Evolutionary conservation across 306 rosid species (phyloP), one percentile per base, ranked within the genome.

Genomic region (Vigna mungo): DNA sequence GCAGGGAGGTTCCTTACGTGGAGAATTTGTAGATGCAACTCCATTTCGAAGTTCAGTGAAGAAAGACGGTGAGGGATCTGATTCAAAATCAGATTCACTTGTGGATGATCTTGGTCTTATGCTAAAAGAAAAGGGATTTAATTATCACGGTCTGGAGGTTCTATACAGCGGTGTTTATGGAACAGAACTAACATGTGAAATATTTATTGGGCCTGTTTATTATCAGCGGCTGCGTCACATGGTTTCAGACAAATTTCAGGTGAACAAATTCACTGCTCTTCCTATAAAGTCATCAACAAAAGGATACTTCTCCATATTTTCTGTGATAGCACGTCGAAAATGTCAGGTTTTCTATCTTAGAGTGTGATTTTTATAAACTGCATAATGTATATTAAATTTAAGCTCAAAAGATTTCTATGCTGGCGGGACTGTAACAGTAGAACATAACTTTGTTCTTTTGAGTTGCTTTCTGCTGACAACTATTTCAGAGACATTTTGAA

Each of bases 211-310:
- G 48, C 99, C 99, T 23, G 97, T 92, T 81, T 95, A 95, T 82
- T 95, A 95, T 88, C 99, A 95, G 74, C 88, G 97, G 68, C 89
- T 95, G 11, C 91, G 97, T 47, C 99, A 95, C 74, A 95, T 95
- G 99, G 99, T 95, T 75, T 95, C 99, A 23, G 99, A 95, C 81
- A 91, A 95, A 87, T 95, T 71, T 87, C 97, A 95, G 95, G 97
- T 95, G 43, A 46, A 60, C 37, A 59, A 48, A 56, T 70, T 72
- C 41, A 23, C 7, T 18, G 17, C 55, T 78, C 47, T 30, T 68
- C 65, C 36, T 49, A 17, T 71, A 3, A 30, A 27, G 43, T 73
- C 73, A 58, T 21, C 71, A 49, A 51, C 51, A 53, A 49, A 82
- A 71, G 0, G 13, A 55, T 34, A 46, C 23, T 53, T 11, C 55